Base-by-base conservation (phyloP, 108 stramenopile species). In the Nitzschia sp. region DNA sequence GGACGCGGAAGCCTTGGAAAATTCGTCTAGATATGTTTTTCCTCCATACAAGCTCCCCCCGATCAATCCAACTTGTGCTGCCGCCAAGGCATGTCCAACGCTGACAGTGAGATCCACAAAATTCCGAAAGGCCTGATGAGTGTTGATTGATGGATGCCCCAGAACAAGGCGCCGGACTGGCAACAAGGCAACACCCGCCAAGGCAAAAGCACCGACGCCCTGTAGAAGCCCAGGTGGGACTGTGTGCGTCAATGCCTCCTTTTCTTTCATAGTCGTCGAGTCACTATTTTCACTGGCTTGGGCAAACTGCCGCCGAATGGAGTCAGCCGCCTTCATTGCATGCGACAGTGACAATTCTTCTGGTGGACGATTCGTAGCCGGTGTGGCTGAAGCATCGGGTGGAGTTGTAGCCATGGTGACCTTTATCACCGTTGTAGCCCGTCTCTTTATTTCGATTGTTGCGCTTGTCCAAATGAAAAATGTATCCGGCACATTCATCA, bases 91-190 rank as follows among this genome's bases (percentile, higher is more conserved):
- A 58, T 57, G 36, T 2, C 34, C 58, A 15, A 66, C 64, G 16
- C 64, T 75, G 22, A 68, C 28, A 38, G 62, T 31, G 52, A 75
- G 34, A 75, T 75, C 73, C 21, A 75, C 66, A 59, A 75, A 68
- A 27, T 60, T 52, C n/a, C 41, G 66, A 45, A 75, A 75, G 25
- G 63, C 28, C 15, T 29, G 26, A 48, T 64, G 63, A 11, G 38
- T 11, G 27, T 55, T 33, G 27, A 54, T 30, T 22, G 41, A 30
- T 16, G 53, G 53, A 5, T 41, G 52, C 9, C 11, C 28, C 38
- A 75, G 59, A 16, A 75, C 4, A 6, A 46, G 19, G 53, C 73
- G 27, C 29, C 73, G 73, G 1, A 64, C 44, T 19, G 73, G 73
- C 31, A 66, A 38, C 36, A 75, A 22, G 36, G 58, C 0, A 19